Percentiles rank a stretch among this genome's conserved stretches.
phyloP scores from a whole-genome alignment of 495 filamentous ascomycete species.

The Lepidopterella palustris region DNA sequence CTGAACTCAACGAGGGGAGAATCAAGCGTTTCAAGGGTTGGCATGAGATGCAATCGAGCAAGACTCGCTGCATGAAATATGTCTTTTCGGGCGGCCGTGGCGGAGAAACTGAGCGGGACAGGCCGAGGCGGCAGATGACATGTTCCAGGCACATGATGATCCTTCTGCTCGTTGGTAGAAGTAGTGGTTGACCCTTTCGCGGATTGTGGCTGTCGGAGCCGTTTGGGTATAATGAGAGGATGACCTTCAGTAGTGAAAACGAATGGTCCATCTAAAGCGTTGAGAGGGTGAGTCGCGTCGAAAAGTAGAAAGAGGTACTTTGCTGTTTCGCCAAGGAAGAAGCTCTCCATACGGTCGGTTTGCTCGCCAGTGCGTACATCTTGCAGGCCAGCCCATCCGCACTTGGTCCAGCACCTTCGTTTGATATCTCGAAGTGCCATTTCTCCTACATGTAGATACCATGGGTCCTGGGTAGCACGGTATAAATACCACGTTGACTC shows the following conservation, averaged over 20 bases:
- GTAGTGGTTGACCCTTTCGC: background rate
- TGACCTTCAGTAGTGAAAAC: slow-evolving; percentile 97
- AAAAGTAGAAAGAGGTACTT: slow-evolving; percentile 93
- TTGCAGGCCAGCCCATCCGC: slow-evolving; percentile 93
- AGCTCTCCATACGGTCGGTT: slow-evolving; percentile 97
- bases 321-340: slow-evolving; percentile 91
- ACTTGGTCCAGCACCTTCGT: slow-evolving; percentile 83
- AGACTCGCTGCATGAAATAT: slow-evolving; percentile 87
- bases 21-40: slow-evolving; percentile 46
- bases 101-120: slow-evolving; percentile 63
- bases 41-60: slow-evolving; percentile 71
- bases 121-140: slow-evolving; percentile 57
- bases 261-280: slow-evolving; percentile 75
- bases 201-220: background rate
- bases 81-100: slow-evolving; percentile 75
- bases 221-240: slow-evolving; percentile 73
- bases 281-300: slow-evolving; percentile 77
- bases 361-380: slow-evolving; percentile 84
- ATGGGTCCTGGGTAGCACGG: slow-evolving; percentile 86
- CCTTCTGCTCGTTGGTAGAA: background rate
- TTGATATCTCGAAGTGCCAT: slow-evolving; percentile 89
- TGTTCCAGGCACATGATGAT: slow-evolving; percentile 26
- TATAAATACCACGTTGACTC: slow-evolving; percentile 94
- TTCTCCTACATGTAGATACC: slow-evolving; percentile 92
- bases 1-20: slow-evolving; percentile 50